These are phyloP conservation scores for Exophiala spinifera DNA, from an alignment of 2,329 filamentous ascomycete species.

Conservation along the genomic window DNA sequence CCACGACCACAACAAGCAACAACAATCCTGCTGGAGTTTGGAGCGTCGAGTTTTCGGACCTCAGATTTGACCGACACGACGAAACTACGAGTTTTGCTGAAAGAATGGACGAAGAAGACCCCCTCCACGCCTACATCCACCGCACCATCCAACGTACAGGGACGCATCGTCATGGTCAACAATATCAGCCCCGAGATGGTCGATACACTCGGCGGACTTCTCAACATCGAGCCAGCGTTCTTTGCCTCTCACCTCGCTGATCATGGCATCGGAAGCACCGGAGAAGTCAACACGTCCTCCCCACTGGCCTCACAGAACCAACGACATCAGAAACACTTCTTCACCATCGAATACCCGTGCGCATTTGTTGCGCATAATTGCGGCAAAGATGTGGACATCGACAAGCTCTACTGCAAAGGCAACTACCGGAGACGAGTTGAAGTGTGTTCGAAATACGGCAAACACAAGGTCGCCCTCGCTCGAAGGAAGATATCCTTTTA, in stretches of 20 bases:
- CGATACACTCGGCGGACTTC: conserved; percentile 23
- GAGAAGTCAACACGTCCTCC: conserved; percentile 18
- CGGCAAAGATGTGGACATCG: conserved; percentile 25
- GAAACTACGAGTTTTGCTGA: conserved; percentile 22
- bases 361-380: conserved; percentile 20
- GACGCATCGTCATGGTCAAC: conserved; percentile 26
- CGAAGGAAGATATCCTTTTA: conserved; percentile 27
- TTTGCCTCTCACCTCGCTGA: conserved; percentile 25
- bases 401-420: conserved; percentile 26
- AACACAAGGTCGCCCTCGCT: conserved; percentile 24
- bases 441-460: conserved; percentile 21
- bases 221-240: conserved; percentile 26
- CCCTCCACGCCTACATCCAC: conserved; percentile 13
- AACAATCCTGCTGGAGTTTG: conserved; percentile 24
- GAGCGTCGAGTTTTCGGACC: conserved; percentile 18
- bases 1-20: conserved; percentile 20
- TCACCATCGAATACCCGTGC: conserved; percentile 25
- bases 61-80: conserved; percentile 25
- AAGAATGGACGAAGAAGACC: conserved; percentile 24
- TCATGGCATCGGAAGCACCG: conserved; percentile 9
- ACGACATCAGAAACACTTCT: conserved; percentile 22
- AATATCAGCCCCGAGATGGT: conserved; percentile 25
- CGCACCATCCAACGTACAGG: conserved; percentile 14
- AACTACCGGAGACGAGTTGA: conserved; percentile 26
- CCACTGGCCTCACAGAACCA: conserved; percentile 22